Evolutionary conservation across 306 rosid genomes (phyloP).

Genomic region (Hippophae tibetana): DNA sequence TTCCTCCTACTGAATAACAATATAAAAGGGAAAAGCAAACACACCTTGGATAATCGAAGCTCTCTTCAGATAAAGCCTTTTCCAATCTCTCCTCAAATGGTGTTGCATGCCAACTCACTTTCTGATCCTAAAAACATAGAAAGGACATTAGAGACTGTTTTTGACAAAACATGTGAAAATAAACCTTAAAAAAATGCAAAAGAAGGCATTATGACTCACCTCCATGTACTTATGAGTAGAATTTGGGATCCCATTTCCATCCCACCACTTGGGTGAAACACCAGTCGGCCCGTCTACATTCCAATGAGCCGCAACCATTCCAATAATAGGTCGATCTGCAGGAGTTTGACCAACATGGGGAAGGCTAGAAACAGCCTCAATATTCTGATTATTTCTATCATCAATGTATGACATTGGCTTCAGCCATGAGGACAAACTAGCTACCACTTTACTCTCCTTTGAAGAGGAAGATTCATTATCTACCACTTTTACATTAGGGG

Average conservation of each 20-base stretch:
- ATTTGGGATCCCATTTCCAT: constrained; percentile 86
- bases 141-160: constrained; percentile 12
- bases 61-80: constrained; percentile 77
- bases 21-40: not conserved
- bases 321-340: constrained; percentile 61
- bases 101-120: constrained; percentile 93
- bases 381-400: constrained; percentile 26
- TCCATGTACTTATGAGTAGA: constrained; percentile 89
- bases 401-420: constrained; percentile 37
- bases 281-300: constrained; percentile 44
- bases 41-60: constrained; percentile 46
- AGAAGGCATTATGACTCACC: constrained; percentile 26
- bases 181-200: not conserved
- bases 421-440: constrained; percentile 57
- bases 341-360: constrained; percentile 38
- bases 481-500: constrained; percentile 31
- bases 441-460: constrained; percentile 40
- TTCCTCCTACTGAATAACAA: too few relatives aligned
- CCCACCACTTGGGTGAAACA: constrained; percentile 63
- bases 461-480: constrained; percentile 24
- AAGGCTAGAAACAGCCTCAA: constrained; percentile 20
- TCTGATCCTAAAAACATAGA: constrained; percentile 61
- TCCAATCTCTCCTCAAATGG: constrained; percentile 83
- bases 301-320: constrained; percentile 72
- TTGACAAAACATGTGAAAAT: constrained; percentile 1